Conservation (phyloP, 805 yeast genomes). For the Hanseniaspora thailandica region DNA sequence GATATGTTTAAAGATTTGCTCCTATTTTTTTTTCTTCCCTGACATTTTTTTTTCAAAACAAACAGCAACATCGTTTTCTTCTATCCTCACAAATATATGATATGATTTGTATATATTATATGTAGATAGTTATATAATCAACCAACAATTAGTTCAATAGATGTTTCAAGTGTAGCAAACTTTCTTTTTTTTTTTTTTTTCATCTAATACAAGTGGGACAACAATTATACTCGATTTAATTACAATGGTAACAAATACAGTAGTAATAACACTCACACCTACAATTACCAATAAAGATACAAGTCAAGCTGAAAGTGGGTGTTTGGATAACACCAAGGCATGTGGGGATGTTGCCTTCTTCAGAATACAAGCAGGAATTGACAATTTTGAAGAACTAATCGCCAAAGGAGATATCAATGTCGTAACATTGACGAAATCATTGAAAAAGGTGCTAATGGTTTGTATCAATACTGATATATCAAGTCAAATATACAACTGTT, state of each 20-base stretch:
- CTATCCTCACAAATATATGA: too few species aligned
- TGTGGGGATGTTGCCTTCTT: conserved; percentile 9
- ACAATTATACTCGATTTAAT: background rate
- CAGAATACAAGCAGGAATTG: background rate
- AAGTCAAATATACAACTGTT: background rate
- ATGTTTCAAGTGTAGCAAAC: too few species aligned
- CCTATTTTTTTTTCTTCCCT: background rate
- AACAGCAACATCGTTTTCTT: too few species aligned
- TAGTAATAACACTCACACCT: conserved; percentile 3
- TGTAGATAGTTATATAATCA: too few species aligned
- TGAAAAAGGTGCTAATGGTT: conserved; percentile 3
- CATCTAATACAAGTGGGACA: background rate
- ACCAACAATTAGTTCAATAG: too few species aligned
- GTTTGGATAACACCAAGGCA: background rate
- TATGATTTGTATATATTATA: too few species aligned
- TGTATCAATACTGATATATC: background rate
- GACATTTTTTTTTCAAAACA: too few species aligned
- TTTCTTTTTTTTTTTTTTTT: too few species aligned
- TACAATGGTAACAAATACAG: conserved; percentile 3
- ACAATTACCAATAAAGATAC: background rate
- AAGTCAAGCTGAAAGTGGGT: background rate
- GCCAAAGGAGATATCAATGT: background rate
- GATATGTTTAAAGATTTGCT: background rate
- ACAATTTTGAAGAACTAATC: background rate
- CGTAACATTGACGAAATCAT: background rate